These are phyloP conservation scores for Paulinella micropora DNA, from an alignment of 78 protist species.

Conservation along the genomic window DNA sequence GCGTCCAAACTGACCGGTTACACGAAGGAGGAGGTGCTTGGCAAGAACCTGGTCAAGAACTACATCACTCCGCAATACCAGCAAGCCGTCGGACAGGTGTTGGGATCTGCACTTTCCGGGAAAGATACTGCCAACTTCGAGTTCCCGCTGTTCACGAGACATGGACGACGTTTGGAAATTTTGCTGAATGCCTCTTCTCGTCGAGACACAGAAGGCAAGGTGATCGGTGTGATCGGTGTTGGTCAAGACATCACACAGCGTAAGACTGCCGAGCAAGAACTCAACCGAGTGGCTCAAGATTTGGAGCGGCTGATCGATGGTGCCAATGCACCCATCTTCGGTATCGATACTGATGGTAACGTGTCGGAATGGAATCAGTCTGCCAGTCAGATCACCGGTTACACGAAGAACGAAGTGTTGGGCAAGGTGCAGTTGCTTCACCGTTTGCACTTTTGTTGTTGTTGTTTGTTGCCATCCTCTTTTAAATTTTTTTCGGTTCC, in stretches of 20 bases:
- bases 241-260: conserved; percentile 15
- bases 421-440: not conserved
- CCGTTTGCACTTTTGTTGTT: no score
- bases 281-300: not conserved
- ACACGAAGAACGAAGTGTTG: not conserved
- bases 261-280: not conserved
- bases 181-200: not conserved
- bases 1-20: not conserved
- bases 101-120: not conserved
- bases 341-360: not conserved
- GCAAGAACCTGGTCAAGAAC: not conserved
- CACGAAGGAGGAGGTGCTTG: not conserved
- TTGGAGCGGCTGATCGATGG: not conserved
- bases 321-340: conserved; percentile 17
- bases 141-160: conserved; percentile 1
- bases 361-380: not conserved
- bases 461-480: no score
- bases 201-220: not conserved
- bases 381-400: not conserved
- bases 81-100: not conserved
- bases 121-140: not conserved
- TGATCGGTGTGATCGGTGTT: not conserved
- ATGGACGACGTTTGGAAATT: not conserved
- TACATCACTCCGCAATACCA: not conserved
- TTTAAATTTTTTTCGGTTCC: no score